Evolutionary conservation across 495 filamentous ascomycete species (phyloP).

Genomic region (Aspergillus nanangensis): DNA sequence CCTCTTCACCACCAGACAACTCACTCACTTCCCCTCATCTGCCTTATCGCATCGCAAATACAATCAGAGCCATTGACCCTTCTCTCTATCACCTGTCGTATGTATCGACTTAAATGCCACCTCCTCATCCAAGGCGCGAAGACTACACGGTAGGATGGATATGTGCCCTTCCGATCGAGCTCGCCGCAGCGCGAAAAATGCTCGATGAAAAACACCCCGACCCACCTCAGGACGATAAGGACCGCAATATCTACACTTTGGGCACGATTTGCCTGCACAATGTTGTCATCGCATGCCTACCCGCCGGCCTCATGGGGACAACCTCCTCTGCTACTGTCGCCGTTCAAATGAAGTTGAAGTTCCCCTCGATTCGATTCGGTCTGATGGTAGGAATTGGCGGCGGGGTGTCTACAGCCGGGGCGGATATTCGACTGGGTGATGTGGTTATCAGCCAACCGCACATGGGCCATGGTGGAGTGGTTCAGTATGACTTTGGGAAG

Average conservation of each 20-base stretch:
- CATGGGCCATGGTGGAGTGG: slow-evolving; percentile 10
- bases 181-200: slow-evolving; percentile 26
- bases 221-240: not conserved
- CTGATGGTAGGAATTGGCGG: slow-evolving; percentile 50
- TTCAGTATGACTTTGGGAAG: slow-evolving; percentile 20
- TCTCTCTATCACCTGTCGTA: too few relatives aligned
- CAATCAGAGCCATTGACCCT: too few relatives aligned
- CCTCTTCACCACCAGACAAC: too few relatives aligned
- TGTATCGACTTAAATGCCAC: too few relatives aligned
- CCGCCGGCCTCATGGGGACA: slow-evolving; percentile 26
- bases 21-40: too few relatives aligned
- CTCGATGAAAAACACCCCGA: slow-evolving; percentile 28
- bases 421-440: slow-evolving; percentile 37
- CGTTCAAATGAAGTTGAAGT: slow-evolving; percentile 27
- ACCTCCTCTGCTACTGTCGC: slow-evolving; percentile 23
- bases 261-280: slow-evolving; percentile 32
- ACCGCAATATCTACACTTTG: slow-evolving; percentile 23
- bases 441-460: slow-evolving; percentile 27
- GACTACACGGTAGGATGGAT: slow-evolving; percentile 44
- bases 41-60: too few relatives aligned
- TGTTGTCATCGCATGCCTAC: slow-evolving; percentile 32
- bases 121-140: too few relatives aligned
- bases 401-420: slow-evolving; percentile 25
- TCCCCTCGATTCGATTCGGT: slow-evolving; percentile 32
- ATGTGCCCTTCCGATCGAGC: slow-evolving; percentile 30